phyloP scores from a whole-genome alignment of 306 rosid genomes.

The Begonia masoniana region DNA sequence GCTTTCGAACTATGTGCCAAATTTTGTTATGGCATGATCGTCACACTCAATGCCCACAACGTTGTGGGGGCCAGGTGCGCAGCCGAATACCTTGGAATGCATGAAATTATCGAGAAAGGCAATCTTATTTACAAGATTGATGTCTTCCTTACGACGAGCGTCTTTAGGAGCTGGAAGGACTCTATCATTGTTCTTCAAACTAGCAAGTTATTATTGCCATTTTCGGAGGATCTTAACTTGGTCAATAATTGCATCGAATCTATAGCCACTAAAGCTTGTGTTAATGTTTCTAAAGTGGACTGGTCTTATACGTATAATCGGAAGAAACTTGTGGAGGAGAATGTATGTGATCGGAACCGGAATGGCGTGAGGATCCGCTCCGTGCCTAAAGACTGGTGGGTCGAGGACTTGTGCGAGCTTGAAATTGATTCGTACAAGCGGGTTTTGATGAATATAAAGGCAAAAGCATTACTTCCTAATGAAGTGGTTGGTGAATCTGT shows the following conservation, averaged over 20 bases:
- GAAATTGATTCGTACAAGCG: conserved; percentile 64
- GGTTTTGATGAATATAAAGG: conserved; percentile 45
- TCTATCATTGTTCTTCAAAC: conserved; percentile 90
- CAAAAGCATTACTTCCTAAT: conserved; percentile 32
- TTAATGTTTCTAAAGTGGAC: conserved; percentile 70
- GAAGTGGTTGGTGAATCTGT: conserved; percentile 90
- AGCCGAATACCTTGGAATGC: conserved; percentile 88
- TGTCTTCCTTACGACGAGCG: conserved; percentile 78
- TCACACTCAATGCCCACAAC: conserved; percentile 85
- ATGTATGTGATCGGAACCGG: conserved; percentile 40
- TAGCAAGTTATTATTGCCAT: conserved; percentile 44
- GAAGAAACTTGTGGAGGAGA: conserved; percentile 75
- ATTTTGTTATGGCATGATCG: conserved; percentile 94
- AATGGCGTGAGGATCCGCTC: conserved; percentile 44
- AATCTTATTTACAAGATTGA: conserved; percentile 92
- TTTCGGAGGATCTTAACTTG: conserved; percentile 66
- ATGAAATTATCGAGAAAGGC: conserved; percentile 78
- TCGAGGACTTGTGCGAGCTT: conserved; percentile 90
- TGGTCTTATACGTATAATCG: conserved; percentile 92
- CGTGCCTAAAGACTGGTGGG: conserved; percentile 99
- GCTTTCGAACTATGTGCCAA: conserved; percentile 94
- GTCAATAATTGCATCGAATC: conserved; percentile 62
- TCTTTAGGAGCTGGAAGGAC: conserved; percentile 96
- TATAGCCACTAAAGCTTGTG: conserved; percentile 62
- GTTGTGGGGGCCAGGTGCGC: conserved; percentile 72